Evolutionary conservation across 75 land plant genomes (phyloP).

Genomic region (Selaginella moellendorffii): DNA sequence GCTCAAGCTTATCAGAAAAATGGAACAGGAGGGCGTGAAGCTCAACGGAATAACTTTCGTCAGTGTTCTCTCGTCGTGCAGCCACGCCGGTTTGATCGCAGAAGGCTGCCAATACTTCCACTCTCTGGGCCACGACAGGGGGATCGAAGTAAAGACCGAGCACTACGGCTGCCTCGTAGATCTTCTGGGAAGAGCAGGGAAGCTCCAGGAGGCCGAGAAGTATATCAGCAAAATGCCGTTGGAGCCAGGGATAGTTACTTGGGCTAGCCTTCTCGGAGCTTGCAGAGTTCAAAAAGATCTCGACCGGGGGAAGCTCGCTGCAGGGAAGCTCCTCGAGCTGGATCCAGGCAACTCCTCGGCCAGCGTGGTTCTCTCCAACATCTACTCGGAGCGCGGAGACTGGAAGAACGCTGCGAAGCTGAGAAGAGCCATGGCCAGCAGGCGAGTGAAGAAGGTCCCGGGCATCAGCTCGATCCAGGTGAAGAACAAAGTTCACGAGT

Average conservation of each 20-base stretch:
- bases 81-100: no score
- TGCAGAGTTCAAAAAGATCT: neutral
- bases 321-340: neutral
- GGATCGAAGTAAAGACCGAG: no score
- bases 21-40: neutral
- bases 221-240: no score
- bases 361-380: neutral
- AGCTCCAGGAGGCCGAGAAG: no score
- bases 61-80: neutral
- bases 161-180: no score
- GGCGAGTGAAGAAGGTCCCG: constrained; percentile 5
- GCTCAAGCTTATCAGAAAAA: neutral
- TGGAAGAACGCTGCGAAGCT: constrained; percentile 16
- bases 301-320: neutral
- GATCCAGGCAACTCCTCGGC: neutral
- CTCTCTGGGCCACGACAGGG: no score
- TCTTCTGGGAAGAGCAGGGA: no score
- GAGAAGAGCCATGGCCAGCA: constrained; percentile 12
- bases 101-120: no score
- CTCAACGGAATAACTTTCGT: neutral
- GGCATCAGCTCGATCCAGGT: constrained; percentile 18
- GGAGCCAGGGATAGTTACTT: no score
- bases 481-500: constrained; percentile 13
- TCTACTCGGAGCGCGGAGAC: neutral
- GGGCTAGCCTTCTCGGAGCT: no score